Evolutionary conservation across 805 yeast species (phyloP), one percentile per base, ranked within the genome.

Genomic region (Diddensiella santjacobensis): DNA sequence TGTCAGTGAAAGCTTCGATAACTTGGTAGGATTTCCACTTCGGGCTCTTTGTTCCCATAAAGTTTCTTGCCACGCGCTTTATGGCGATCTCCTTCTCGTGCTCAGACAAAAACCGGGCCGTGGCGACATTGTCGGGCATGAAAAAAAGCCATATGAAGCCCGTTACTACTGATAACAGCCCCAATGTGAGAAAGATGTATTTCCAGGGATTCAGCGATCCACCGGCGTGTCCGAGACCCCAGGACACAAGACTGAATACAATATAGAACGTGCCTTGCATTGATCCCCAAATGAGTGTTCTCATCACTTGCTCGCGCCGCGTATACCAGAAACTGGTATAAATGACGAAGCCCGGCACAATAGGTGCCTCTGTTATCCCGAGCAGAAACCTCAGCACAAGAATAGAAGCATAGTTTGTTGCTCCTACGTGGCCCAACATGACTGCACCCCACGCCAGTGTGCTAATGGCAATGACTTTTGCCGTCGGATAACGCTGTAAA

Each of bases 291-390:
- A 67, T 50, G 23, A 71, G 62, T 1, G 68, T 60, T 41, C 78
- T 61, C 39, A 41, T 17, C 17, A 82, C 82, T 42, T 79, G 78
- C 52, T 67, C 66, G 19, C 55, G 51, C 6, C 60, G 55, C 49
- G 68, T 72, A 71, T 79, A 81, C 75, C 80, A 81, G 61, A 77
- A 81, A 18, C 78, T 62, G 3, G 83, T 80, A 41, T 81, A 59
- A 23, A 78, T 67, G 26, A 79, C 74, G 62, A 77, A 77, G 2
- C 80, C 75, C 2, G 87, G 85, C 19, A 80, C 73, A 19, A 80
- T 73, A 78, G 73, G 18, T 71, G 77, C 67, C 58, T 80, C 84
- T 2, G 77, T 63, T 49, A 71, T 62, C 10, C 85, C 84, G 26
- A 78, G 59, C 37, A 78, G 56, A 3, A 71, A 71, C 58, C 84